Evolutionary conservation across 2,329 filamentous ascomycete genomes (phyloP).

Genomic region (Diaporthe velutina): DNA sequence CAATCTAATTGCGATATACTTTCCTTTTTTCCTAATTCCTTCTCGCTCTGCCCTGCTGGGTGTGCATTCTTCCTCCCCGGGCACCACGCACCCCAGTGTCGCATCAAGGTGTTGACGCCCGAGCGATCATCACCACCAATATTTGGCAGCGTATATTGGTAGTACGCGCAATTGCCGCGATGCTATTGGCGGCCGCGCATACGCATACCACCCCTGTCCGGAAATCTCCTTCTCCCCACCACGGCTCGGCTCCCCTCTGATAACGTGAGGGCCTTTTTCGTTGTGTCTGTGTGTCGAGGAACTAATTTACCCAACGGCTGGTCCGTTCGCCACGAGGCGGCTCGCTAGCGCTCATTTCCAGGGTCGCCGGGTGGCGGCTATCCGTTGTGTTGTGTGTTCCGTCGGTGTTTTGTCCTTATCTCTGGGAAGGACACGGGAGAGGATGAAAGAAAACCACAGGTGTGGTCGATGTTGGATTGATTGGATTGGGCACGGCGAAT

Average conservation of each 20-base stretch:
- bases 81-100: background rate
- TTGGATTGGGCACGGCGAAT: background rate
- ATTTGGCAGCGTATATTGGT: background rate
- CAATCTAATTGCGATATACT: background rate
- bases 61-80: background rate
- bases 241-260: background rate
- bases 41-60: background rate
- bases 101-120: constrained; percentile 9
- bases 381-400: background rate
- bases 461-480: background rate
- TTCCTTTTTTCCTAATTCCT: background rate
- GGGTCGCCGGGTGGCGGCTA: constrained; percentile 23
- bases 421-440: background rate
- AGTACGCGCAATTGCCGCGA: background rate
- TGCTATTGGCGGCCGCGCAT: background rate
- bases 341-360: background rate
- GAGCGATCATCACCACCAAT: background rate
- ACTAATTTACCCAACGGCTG: constrained; percentile 13
- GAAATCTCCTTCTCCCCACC: background rate
- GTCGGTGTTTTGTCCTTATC: constrained; percentile 22
- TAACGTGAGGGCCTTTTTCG: background rate
- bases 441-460: too few relatives aligned
- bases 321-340: constrained; percentile 2
- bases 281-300: background rate
- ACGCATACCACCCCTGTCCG: background rate